Evolutionary conservation across 257 asterid species (phyloP).

Genomic region (Lycium ferocissimum): DNA sequence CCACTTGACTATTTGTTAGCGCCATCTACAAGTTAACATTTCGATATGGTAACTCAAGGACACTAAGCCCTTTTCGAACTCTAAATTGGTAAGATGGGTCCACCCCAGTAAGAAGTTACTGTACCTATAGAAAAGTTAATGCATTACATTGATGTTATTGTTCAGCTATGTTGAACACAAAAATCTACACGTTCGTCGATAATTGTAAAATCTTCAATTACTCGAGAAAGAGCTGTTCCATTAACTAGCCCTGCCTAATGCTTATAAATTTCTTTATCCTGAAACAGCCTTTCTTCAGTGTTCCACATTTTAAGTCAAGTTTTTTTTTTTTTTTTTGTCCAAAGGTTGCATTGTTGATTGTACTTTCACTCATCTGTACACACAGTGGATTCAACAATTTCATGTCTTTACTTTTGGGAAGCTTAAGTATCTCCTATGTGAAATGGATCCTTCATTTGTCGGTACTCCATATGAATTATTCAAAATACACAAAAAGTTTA

Average conservation of each 20-base stretch:
- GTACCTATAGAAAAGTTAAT: neutral
- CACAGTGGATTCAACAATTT: neutral
- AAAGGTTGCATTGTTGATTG: neutral
- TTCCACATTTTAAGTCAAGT: neutral
- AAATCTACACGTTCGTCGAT: neutral
- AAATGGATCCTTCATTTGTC: constrained; percentile 1
- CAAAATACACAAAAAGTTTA: neutral
- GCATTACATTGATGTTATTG: neutral
- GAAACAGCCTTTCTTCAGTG: neutral
- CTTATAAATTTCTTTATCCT: neutral
- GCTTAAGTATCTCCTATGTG: constrained; percentile 13
- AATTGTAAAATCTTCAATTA: neutral
- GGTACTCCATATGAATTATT: neutral
- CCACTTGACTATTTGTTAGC: neutral
- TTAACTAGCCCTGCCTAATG: neutral
- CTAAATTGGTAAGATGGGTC: constrained; percentile 7
- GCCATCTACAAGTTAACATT: neutral
- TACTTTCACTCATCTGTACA: neutral
- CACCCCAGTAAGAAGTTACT: neutral
- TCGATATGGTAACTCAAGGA: neutral
- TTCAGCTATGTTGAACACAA: neutral
- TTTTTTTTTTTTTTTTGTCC: too few species aligned
- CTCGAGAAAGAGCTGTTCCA: constrained; percentile 20
- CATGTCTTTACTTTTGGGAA: neutral
- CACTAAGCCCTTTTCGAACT: neutral